Percentiles rank a stretch among this genome's conserved stretches.
Conservation (phyloP, 2,329 filamentous ascomycete species). For the Huntiella omanensis region DNA sequence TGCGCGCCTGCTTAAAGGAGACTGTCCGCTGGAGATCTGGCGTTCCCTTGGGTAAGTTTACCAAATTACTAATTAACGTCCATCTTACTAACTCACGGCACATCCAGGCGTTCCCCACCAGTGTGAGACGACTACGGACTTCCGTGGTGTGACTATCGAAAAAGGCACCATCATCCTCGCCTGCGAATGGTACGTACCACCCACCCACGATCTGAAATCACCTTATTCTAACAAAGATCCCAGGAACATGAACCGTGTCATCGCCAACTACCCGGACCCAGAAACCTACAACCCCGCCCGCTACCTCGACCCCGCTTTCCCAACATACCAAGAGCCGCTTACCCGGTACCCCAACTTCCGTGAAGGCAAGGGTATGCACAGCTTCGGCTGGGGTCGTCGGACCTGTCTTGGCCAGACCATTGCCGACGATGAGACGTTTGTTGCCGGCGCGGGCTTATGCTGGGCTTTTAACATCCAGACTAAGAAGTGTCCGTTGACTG, state of each 20-base stretch:
- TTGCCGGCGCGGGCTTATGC: constrained; percentile 27
- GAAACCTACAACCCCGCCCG: constrained; percentile 43
- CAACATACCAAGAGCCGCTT: constrained; percentile 46
- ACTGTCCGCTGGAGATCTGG: constrained; percentile 38
- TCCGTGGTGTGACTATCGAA: constrained; percentile 26
- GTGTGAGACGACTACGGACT: constrained; percentile 27
- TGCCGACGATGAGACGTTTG: constrained; percentile 39
- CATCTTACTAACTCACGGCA: background rate
- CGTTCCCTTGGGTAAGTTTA: constrained; percentile 28
- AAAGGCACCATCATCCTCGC: constrained; percentile 30
- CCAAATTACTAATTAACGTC: background rate
- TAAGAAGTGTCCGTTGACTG: constrained; percentile 24
- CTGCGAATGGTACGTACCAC: constrained; percentile 26
- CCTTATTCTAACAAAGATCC: background rate
- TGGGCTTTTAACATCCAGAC: constrained; percentile 29
- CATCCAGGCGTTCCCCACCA: constrained; percentile 26
- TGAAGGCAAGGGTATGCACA: constrained; percentile 37
- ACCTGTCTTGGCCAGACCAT: constrained; percentile 44
- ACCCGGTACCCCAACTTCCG: constrained; percentile 43
- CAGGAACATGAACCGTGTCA: constrained; percentile 39
- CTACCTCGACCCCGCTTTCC: constrained; percentile 42
- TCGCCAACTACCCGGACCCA: constrained; percentile 41
- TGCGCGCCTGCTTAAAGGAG: constrained; percentile 38
- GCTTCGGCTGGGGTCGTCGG: constrained; percentile 45
- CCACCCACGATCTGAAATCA: background rate